These are phyloP conservation scores for Fusarium brevicatenulatum DNA, from an alignment of 2,329 filamentous ascomycete genomes.

Conservation along the genomic window DNA sequence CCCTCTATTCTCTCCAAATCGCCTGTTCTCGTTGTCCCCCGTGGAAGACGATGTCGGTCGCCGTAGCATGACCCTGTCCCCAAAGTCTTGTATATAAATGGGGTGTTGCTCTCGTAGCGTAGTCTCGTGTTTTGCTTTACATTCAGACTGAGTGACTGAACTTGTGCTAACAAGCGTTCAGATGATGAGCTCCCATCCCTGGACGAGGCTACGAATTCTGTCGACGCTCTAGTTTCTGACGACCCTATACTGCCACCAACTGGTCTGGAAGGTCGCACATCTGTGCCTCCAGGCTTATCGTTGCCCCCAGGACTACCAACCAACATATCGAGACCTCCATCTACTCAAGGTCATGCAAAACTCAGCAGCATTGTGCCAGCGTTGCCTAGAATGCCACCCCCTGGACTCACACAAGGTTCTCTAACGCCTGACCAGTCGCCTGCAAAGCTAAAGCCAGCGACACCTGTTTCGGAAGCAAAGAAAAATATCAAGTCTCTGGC, in stretches of 20 bases:
- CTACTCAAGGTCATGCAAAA: constrained; percentile 33
- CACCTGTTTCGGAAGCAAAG: constrained; percentile 50
- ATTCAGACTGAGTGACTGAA: constrained; percentile 34
- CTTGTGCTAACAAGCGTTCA: constrained; percentile 59
- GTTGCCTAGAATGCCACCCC: constrained; percentile 41
- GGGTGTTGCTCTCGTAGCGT: constrained; percentile 46
- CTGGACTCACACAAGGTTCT: constrained; percentile 40
- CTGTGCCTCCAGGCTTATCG: constrained; percentile 48
- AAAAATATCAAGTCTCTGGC: constrained; percentile 58
- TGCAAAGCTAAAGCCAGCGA: constrained; percentile 42
- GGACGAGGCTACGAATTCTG: constrained; percentile 70
- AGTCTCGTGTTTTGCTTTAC: constrained; percentile 40
- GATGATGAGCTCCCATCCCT: constrained; percentile 71
- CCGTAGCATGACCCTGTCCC: constrained; percentile 60
- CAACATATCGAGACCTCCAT: constrained; percentile 35
- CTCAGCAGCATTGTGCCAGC: constrained; percentile 41
- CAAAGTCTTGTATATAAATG: constrained; percentile 56
- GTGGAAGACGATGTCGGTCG: constrained; percentile 72
- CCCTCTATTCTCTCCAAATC: constrained; percentile 51
- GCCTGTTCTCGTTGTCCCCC: constrained; percentile 50
- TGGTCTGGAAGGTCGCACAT: constrained; percentile 29
- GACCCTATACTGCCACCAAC: constrained; percentile 45
- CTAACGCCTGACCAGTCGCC: constrained; percentile 50
- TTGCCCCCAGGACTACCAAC: constrained; percentile 36
- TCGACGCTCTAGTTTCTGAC: constrained; percentile 76